Conservation (phyloP, 2,329 filamentous ascomycete species). For the Lizonia empirigonia region DNA sequence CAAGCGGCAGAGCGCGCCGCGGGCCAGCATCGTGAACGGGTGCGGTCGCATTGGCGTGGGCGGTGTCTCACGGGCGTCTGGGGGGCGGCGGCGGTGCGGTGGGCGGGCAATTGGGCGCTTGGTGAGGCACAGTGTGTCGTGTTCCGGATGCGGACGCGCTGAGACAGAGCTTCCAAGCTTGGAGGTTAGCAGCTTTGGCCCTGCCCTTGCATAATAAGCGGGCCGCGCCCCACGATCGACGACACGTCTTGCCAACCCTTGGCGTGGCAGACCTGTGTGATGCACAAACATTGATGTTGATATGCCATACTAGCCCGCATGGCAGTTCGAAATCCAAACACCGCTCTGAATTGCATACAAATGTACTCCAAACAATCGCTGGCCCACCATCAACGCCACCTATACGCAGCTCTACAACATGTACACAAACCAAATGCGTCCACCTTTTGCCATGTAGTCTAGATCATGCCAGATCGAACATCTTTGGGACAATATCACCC, state of each 20-base stretch:
- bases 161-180: constrained; percentile 17
- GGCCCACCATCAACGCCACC: neutral
- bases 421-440: constrained; percentile 7
- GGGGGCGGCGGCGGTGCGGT: constrained; percentile 23
- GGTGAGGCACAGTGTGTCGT: constrained; percentile 18
- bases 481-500: constrained; percentile 1
- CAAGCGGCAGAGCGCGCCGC: constrained; percentile 45
- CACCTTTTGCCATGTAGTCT: constrained; percentile 7
- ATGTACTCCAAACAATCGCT: constrained; percentile 1
- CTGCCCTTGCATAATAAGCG: constrained; percentile 19
- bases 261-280: too few relatives aligned
- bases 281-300: too few relatives aligned
- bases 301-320: too few relatives aligned
- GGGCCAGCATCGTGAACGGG: constrained; percentile 42
- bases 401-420: constrained; percentile 15
- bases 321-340: too few relatives aligned
- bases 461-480: neutral
- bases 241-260: too few relatives aligned
- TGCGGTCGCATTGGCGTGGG: constrained; percentile 5
- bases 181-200: constrained; percentile 13
- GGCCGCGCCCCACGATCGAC: constrained; percentile 6
- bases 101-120: constrained; percentile 28
- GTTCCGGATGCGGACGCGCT: constrained; percentile 20
- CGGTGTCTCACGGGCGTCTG: constrained; percentile 13
- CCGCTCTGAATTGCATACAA: constrained; percentile 4